phyloP scores from a whole-genome alignment of 164 flowering plant species.

The Liriodendron chinense region DNA sequence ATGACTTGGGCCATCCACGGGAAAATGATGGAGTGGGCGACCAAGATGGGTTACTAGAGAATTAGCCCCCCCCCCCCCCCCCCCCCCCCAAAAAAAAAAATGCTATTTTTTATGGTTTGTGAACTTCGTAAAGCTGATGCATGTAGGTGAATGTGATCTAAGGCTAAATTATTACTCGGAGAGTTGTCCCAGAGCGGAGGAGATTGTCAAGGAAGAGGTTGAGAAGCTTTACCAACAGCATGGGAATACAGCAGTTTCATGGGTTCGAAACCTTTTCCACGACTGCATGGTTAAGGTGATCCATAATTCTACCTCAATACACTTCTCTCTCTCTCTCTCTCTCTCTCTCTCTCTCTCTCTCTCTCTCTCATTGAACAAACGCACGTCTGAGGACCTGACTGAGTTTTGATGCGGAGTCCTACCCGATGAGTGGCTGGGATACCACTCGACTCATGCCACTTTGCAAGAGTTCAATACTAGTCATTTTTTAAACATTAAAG shows the following conservation, averaged over 20 bases:
- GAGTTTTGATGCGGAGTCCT: no score
- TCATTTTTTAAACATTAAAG: neutral
- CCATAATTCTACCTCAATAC: no score
- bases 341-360: neutral
- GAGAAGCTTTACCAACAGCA: conserved; percentile 46
- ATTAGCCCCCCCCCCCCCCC: no score
- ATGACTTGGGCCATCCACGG: neutral
- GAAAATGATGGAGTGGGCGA: no score
- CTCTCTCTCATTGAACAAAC: neutral
- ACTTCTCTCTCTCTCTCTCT: no score
- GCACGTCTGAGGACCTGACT: no score
- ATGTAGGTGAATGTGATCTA: conserved; percentile 36
- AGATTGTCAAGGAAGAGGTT: conserved; percentile 70
- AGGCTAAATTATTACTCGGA: conserved; percentile 51
- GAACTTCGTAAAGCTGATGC: neutral
- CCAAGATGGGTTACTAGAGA: no score
- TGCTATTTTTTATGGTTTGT: neutral
- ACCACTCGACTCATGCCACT: no score
- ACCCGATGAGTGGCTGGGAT: no score
- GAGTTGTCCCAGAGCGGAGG: conserved; percentile 85
- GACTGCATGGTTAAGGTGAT: conserved; percentile 82
- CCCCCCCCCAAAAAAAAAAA: no score
- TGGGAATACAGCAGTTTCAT: conserved; percentile 80
- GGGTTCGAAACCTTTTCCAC: conserved; percentile 85
- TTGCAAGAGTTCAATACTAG: no score